Conservation (phyloP, 1,139 yeast species). For the Pichia sp. region DNA sequence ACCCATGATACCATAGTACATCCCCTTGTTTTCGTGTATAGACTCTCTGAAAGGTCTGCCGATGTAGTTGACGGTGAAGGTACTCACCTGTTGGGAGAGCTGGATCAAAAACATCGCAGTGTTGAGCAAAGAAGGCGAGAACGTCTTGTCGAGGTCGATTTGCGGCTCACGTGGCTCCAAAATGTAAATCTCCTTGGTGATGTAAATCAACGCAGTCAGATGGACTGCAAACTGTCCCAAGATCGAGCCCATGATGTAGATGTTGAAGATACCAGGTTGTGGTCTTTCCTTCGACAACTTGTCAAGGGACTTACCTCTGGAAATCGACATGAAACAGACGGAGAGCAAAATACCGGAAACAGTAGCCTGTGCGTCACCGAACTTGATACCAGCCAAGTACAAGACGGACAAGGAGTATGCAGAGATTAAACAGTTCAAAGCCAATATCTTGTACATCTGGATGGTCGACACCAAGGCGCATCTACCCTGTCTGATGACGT, state of each 20-base stretch:
- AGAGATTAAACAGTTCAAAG: slow-evolving; percentile 92
- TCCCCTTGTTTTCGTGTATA: slow-evolving; percentile 85
- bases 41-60: slow-evolving; percentile 96
- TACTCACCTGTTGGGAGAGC: slow-evolving; percentile 93
- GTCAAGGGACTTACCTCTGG: slow-evolving; percentile 88
- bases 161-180: slow-evolving; percentile 89
- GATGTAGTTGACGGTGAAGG: slow-evolving; percentile 96
- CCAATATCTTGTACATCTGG: slow-evolving; percentile 97
- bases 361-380: slow-evolving; percentile 97
- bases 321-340: slow-evolving; percentile 91
- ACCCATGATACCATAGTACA: slow-evolving; percentile 93
- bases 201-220: slow-evolving; percentile 73
- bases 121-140: slow-evolving; percentile 83
- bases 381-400: slow-evolving; percentile 95
- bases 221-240: slow-evolving; percentile 95
- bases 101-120: slow-evolving; percentile 95
- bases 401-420: slow-evolving; percentile 94
- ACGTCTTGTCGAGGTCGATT: slow-evolving; percentile 84
- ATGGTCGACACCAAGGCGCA: slow-evolving; percentile 96
- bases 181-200: slow-evolving; percentile 75
- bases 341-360: slow-evolving; percentile 85
- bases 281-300: slow-evolving; percentile 93
- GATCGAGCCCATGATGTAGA: slow-evolving; percentile 95
- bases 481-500: slow-evolving; percentile 96
- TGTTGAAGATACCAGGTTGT: slow-evolving; percentile 93